Base-by-base conservation (phyloP, 176 grass and related monocot genomes). In the Phyllostachys edulis region DNA sequence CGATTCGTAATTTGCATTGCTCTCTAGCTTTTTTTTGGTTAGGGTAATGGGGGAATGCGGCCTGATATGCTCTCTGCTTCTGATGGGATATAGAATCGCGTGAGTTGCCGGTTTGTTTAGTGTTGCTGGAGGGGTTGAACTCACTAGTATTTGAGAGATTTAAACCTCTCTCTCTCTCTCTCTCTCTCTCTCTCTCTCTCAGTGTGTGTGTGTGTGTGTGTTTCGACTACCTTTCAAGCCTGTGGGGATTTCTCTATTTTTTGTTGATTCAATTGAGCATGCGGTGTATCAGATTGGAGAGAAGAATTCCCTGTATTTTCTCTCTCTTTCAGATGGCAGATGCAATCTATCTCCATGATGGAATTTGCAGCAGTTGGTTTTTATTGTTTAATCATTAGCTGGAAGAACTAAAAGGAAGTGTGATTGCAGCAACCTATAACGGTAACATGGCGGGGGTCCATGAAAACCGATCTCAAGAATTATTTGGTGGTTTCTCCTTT, bases 401-500 rank as follows among this genome's bases (percentile, higher is more conserved):
- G 37, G 14, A 73, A 56, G 29, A 51, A 59, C 61, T 74, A 23
- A 46, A 47, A 67, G 3, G 15, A 55, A 29, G 29, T 4, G 24
- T 80, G 68, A 9, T 42, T 46, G 65, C 60, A 63, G 55, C 29
- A 70, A 44, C 36, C 38, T 72, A 2, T 75, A 44, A 51, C 65
- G 8, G 39, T 13, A 21, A 23, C 26, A 84, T 91, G 89, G 5
- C 24, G 40, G 52, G 63, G 23, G 1, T 63, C 36, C 34, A 63
- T 36, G 61, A 75, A 24, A 69, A 56, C 51, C 11, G 51, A 44
- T 63, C 32, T 6, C 75, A 70, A 45, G 67, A 79, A 18, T 16
- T 46, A 5, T 90, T 85, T 51, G 49, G 21, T 68, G 76, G 68
- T 4, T 49, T 80, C 51, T 74, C 74, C 76, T 91, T 91, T 0